These are phyloP conservation scores for Arxiozyma heterogenica DNA, from an alignment of 1,139 yeast species.

Conservation along the genomic window DNA sequence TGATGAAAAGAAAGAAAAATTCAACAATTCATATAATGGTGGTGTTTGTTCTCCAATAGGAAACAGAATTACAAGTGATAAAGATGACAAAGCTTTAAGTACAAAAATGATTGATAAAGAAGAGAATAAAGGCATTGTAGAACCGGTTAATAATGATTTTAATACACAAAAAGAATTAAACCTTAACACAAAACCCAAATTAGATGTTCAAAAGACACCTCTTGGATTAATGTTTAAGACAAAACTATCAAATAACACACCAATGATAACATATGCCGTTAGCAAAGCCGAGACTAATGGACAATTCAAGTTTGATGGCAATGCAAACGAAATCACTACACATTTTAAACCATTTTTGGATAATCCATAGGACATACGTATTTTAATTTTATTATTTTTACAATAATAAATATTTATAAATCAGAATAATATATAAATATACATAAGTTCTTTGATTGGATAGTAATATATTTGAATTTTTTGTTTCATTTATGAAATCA, in stretches of 20 bases:
- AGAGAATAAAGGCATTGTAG: background rate
- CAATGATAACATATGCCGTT: slow-evolving; percentile 1
- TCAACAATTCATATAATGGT: background rate
- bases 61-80: background rate
- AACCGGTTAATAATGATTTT: background rate
- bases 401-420: no score
- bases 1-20: background rate
- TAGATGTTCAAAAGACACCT: background rate
- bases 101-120: background rate
- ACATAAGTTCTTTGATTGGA: no score
- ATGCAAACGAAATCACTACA: slow-evolving; percentile 43
- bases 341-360: slow-evolving; percentile 22
- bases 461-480: no score
- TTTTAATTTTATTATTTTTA: background rate
- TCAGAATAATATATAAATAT: no score
- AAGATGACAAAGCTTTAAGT: background rate
- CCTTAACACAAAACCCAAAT: background rate
- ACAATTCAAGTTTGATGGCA: slow-evolving; percentile 3
- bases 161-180: background rate
- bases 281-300: slow-evolving; percentile 3
- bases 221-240: background rate
- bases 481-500: no score
- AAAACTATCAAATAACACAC: background rate
- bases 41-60: background rate
- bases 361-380: background rate